These are phyloP conservation scores for Globisporangium lucens DNA, from an alignment of 352 stramenopile genomes.

Conservation along the genomic window DNA sequence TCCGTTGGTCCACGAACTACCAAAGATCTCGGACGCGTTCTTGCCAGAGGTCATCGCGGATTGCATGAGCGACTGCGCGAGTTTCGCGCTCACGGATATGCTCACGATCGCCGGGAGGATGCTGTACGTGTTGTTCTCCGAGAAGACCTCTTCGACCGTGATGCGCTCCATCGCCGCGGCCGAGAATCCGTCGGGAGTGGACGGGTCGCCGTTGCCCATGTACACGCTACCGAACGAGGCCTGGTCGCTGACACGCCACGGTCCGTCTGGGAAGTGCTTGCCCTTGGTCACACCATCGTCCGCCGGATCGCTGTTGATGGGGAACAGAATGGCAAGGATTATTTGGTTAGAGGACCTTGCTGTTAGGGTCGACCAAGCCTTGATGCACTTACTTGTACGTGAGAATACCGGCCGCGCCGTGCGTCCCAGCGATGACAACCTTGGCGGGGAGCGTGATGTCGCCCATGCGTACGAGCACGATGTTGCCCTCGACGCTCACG, in stretches of 20 bases:
- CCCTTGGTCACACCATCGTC: constrained; percentile 55
- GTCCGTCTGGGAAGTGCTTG: constrained; percentile 57
- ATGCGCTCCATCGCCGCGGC: constrained; percentile 54
- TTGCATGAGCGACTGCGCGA: constrained; percentile 51
- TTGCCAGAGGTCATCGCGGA: constrained; percentile 17
- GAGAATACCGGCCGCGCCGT: constrained; percentile 59
- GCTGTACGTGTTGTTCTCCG: constrained; percentile 79
- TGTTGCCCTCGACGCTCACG: constrained; percentile 45
- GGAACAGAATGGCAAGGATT: neutral
- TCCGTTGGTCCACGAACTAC: constrained; percentile 25
- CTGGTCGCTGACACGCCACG: constrained; percentile 53
- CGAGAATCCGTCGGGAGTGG: constrained; percentile 70
- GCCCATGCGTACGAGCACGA: constrained; percentile 64
- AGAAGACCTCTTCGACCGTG: constrained; percentile 76
- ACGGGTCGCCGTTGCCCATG: constrained; percentile 84
- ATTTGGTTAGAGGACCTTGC: neutral
- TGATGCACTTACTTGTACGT: constrained; percentile 70
- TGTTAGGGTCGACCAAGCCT: neutral
- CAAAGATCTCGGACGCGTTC: constrained; percentile 47
- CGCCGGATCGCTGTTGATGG: constrained; percentile 45
- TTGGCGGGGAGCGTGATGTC: constrained; percentile 71
- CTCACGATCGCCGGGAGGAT: constrained; percentile 67
- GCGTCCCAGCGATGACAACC: constrained; percentile 55
- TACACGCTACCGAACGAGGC: constrained; percentile 73
- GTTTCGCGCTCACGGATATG: constrained; percentile 62